These are phyloP conservation scores for Hordeum pubiflorum DNA, from an alignment of 202 grass and related monocot genomes.

Conservation along the genomic window DNA sequence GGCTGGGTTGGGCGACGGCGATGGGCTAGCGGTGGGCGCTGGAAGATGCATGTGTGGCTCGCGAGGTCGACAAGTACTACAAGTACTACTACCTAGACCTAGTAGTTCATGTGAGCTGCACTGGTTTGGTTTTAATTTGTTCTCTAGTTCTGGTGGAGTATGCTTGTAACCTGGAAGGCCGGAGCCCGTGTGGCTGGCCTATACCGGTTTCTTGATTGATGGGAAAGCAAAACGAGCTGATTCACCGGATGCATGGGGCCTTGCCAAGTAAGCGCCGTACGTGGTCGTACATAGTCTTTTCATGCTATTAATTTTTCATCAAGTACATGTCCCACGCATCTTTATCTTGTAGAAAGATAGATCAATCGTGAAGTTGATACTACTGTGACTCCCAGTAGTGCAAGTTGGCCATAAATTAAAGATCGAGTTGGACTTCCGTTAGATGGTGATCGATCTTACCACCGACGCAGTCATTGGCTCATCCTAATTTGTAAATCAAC, in stretches of 20 bases:
- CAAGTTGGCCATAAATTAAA: background rate
- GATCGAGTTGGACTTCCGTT: too few relatives aligned
- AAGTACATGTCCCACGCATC: background rate
- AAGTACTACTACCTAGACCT: too few relatives aligned
- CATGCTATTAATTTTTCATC: background rate
- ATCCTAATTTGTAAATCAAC: background rate
- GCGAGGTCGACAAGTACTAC: background rate
- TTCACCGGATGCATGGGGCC: background rate
- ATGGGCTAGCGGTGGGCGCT: background rate
- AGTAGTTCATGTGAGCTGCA: background rate
- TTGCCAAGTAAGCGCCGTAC: background rate
- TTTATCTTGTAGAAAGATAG: background rate
- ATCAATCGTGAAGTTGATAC: background rate
- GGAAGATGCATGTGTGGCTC: slow-evolving; percentile 9
- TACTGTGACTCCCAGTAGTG: background rate
- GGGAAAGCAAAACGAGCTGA: background rate
- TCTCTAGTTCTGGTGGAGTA: slow-evolving; percentile 4
- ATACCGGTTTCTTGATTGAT: background rate
- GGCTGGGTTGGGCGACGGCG: background rate
- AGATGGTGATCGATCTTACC: too few relatives aligned
- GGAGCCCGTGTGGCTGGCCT: background rate
- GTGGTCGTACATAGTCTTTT: background rate
- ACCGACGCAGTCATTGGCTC: background rate
- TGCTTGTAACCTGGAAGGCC: background rate
- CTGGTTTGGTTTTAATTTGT: background rate